These are phyloP conservation scores for Diaporthe sp. DNA, from an alignment of 2,329 filamentous ascomycete genomes.

Conservation along the genomic window DNA sequence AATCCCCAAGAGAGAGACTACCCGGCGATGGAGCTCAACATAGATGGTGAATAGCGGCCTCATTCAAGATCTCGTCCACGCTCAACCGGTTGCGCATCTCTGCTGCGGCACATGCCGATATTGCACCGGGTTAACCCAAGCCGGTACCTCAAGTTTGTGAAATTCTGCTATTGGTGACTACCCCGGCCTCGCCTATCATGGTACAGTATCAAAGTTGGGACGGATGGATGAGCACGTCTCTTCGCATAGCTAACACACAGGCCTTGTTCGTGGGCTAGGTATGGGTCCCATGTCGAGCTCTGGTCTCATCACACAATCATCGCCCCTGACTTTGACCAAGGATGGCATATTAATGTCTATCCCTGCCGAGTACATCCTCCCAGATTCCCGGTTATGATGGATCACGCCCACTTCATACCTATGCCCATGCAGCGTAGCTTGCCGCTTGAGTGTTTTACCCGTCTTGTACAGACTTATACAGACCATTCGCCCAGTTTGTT, in stretches of 20 bases:
- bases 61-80: not conserved
- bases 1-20: not conserved
- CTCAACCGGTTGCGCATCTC: not conserved
- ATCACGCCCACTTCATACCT: conserved; percentile 1
- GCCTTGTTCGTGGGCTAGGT: conserved; percentile 11
- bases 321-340: conserved; percentile 31
- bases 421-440: not conserved
- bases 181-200: conserved; percentile 19
- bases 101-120: not conserved
- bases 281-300: conserved; percentile 3
- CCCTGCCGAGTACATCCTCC: conserved; percentile 17
- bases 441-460: not conserved
- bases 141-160: not conserved
- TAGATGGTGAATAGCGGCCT: not conserved
- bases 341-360: conserved; percentile 28
- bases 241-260: not conserved
- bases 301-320: conserved; percentile 9
- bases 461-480: not conserved
- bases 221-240: conserved; percentile 15
- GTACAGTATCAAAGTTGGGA: conserved; percentile 22
- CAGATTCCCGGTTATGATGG: conserved; percentile 9
- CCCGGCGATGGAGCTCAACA: not conserved
- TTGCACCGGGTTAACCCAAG: not conserved
- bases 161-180: not conserved
- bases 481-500: not conserved